phyloP scores from a whole-genome alignment of 768 basidiomycete genomes.

The Sistotremastrum suecicum region DNA sequence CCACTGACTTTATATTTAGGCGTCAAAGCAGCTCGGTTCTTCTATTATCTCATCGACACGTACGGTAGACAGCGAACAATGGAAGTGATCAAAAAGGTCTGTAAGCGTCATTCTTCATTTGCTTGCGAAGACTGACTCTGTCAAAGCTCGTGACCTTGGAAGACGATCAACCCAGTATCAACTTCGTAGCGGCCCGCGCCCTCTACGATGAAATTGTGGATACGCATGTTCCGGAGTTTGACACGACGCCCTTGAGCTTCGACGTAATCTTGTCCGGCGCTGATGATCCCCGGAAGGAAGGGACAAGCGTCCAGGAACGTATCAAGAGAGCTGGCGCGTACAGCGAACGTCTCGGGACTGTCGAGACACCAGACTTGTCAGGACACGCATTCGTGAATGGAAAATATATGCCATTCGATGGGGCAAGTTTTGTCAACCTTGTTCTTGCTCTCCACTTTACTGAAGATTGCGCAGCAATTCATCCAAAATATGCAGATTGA shows the following conservation, averaged over 20 bases:
- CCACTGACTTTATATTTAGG: slow-evolving; percentile 21
- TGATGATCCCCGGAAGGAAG: slow-evolving; percentile 14
- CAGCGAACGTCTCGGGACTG: slow-evolving; percentile 40
- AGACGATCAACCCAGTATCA: slow-evolving; percentile 18
- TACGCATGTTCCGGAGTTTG: slow-evolving; percentile 14
- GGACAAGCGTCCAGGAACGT: slow-evolving; percentile 14
- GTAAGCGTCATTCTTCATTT: slow-evolving; percentile 3
- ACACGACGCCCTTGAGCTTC: slow-evolving; percentile 20
- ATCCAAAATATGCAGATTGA: slow-evolving; percentile 49
- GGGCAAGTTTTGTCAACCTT: slow-evolving; percentile 31
- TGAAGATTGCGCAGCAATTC: slow-evolving; percentile 36
- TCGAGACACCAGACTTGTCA: slow-evolving; percentile 18
- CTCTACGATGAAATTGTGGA: slow-evolving; percentile 25
- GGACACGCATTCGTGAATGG: slow-evolving; percentile 86
- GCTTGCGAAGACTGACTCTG: too few species aligned
- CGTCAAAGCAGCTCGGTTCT: slow-evolving; percentile 54
- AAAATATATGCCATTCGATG: slow-evolving; percentile 54
- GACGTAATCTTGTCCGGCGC: slow-evolving; percentile 23
- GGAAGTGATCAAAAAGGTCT: slow-evolving; percentile 42
- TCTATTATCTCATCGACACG: slow-evolving; percentile 49
- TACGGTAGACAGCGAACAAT: slow-evolving; percentile 53
- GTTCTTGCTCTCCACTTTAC: background rate
- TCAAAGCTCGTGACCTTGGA: slow-evolving; percentile 10
- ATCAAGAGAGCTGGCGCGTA: slow-evolving; percentile 40
- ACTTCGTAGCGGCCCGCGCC: slow-evolving; percentile 29